A percentile compares a stretch with the other conserved stretches of the same genome.
Conservation (phyloP, 2,329 filamentous ascomycete genomes). For the Pseudofabraea citricarpa region DNA sequence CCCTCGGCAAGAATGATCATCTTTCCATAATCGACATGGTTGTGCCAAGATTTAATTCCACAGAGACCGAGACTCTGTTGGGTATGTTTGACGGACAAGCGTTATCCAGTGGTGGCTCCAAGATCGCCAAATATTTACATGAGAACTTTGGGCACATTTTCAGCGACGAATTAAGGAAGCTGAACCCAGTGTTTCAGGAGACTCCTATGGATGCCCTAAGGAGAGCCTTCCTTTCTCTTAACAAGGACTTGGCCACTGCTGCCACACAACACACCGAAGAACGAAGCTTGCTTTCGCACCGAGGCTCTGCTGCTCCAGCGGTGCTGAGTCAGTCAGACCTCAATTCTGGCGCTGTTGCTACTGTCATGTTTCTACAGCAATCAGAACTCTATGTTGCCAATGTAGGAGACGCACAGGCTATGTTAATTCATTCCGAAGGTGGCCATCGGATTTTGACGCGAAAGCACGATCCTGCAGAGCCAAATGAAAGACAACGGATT, state of each 20-base stretch:
- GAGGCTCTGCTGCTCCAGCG: slow-evolving; percentile 67
- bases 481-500: slow-evolving; percentile 79
- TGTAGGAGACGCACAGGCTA: slow-evolving; percentile 91
- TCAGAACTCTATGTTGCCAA: slow-evolving; percentile 93
- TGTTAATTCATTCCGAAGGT: slow-evolving; percentile 87
- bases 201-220: slow-evolving; percentile 78
- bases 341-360: slow-evolving; percentile 85
- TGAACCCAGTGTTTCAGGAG: slow-evolving; percentile 65
- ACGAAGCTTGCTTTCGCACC: slow-evolving; percentile 59
- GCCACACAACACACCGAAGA: slow-evolving; percentile 79
- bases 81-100: slow-evolving; percentile 95
- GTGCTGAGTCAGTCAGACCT: slow-evolving; percentile 86
- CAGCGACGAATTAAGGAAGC: slow-evolving; percentile 69
- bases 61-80: slow-evolving; percentile 82
- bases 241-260: slow-evolving; percentile 87
- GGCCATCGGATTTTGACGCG: slow-evolving; percentile 77
- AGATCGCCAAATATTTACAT: slow-evolving; percentile 93
- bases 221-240: slow-evolving; percentile 80
- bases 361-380: slow-evolving; percentile 82
- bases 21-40: slow-evolving; percentile 94
- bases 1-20: slow-evolving; percentile 87
- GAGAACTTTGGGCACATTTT: slow-evolving; percentile 92
- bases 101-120: slow-evolving; percentile 84
- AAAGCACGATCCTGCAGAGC: slow-evolving; percentile 90
- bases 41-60: slow-evolving; percentile 84